Percentiles rank a stretch among this genome's conserved stretches.
phyloP scores from a whole-genome alignment of 331 rosid genomes.

The Ulmus americana region DNA sequence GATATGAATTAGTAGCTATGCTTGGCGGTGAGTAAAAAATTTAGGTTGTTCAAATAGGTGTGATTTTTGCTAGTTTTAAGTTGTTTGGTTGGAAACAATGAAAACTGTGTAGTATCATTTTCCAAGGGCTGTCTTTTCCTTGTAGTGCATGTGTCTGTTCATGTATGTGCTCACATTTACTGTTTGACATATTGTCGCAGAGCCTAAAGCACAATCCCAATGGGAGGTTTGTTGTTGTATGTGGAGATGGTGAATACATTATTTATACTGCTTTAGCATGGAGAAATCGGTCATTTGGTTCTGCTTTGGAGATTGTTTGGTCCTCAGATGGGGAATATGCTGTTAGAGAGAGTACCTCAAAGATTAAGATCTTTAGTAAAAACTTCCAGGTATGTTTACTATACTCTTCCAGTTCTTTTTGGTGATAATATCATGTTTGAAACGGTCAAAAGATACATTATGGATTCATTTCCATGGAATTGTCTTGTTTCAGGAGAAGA shows the following conservation, averaged over 20 bases:
- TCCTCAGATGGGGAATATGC: conserved; percentile 95
- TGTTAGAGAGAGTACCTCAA: conserved; percentile 93
- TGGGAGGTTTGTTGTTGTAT: conserved; percentile 96
- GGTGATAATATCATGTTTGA: neutral
- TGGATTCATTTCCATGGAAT: conserved; percentile 14
- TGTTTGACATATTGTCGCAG: conserved; percentile 37
- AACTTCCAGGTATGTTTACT: conserved; percentile 72
- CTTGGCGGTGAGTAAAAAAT: no score
- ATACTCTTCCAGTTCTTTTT: neutral
- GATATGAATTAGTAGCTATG: no score
- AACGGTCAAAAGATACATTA: conserved; percentile 15
- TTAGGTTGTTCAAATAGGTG: no score
- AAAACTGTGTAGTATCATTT: neutral
- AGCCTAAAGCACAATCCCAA: conserved; percentile 93
- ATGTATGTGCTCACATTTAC: conserved; percentile 1
- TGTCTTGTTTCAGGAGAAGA: conserved; percentile 79
- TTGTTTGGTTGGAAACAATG: no score
- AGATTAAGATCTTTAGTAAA: conserved; percentile 82
- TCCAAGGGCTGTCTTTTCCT: neutral
- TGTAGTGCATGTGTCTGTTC: conserved; percentile 4
- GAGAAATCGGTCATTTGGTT: conserved; percentile 98
- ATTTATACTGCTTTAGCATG: conserved; percentile 98
- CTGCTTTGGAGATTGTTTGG: conserved; percentile 97
- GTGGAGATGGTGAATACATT: conserved; percentile 98
- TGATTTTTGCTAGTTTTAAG: no score